Evolutionary conservation across 495 filamentous ascomycete species (phyloP), one percentile per base, ranked within the genome.

Genomic region (Penicillium angulare): DNA sequence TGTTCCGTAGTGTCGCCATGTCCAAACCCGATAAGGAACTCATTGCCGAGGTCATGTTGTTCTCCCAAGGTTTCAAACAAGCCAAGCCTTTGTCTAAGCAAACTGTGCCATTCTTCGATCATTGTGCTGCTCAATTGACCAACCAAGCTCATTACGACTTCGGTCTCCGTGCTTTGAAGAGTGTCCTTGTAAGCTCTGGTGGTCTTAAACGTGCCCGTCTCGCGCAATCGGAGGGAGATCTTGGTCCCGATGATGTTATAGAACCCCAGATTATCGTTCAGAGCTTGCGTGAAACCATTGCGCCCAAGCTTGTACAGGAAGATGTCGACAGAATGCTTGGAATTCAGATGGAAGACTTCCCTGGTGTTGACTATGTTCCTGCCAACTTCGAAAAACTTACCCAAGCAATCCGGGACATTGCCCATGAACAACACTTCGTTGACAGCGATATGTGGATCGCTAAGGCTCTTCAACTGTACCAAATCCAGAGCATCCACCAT

Each of bases 61-160:
- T 95, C 75, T 99, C 93, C 5, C 93, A 99, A 74, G 93, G 93
- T 55, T 99, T 99, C 79, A 91, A 87, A 60, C 87, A 95, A 65
- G 93, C 93, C 23, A 97, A 97, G 70, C 76, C 85, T 50, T 75
- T 99, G 13, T 95, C 93, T 5, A 92, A 88, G 66, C 89, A 96
- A 42, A 95, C 90, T 1, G 93, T 99, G 36, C 95, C 93, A 0
- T 97, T 99, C 79, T 97, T 99, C 69, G 93, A 99, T 61, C 82
- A 83, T 54, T 99, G 95, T 71, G 70, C 87, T 8, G 77, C 76
- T 20, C 77, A 77, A 33, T 72, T 99, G 47, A 95, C 91, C 3
- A 97, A 96, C 63, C 95, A 99, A 65, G 93, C 95, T 6, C 93
- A 99, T 69, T 99, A 99, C 64, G 93, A 99, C 72, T 99, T 99